phyloP scores from a whole-genome alignment of 2,329 filamentous ascomycete genomes.

The Penicillium nordicum region DNA sequence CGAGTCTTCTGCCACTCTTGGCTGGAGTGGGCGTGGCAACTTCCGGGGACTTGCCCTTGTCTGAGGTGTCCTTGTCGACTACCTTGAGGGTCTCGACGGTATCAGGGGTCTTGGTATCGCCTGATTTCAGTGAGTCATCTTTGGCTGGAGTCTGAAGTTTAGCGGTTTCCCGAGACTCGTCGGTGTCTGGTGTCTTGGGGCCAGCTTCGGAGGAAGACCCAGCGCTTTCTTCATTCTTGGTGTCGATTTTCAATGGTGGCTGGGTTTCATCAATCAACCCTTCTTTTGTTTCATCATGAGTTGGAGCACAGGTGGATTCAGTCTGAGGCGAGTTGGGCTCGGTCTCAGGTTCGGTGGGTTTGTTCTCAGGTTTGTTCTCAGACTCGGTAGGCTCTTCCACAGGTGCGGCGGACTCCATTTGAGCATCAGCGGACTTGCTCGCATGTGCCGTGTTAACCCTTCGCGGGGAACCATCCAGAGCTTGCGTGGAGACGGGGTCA shows the following conservation, averaged over 20 bases:
- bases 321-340: neutral
- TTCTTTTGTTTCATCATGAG: neutral
- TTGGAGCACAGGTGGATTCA: neutral
- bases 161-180: neutral
- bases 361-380: neutral
- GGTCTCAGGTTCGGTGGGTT: neutral
- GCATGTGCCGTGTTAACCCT: too few species aligned
- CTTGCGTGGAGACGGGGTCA: neutral
- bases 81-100: neutral
- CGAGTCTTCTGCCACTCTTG: neutral
- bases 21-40: neutral
- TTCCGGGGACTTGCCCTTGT: neutral
- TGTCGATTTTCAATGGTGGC: neutral
- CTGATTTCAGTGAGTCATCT: neutral
- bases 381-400: neutral
- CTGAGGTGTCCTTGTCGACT: neutral
- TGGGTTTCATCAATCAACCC: neutral
- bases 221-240: neutral
- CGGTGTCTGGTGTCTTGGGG: constrained; percentile 1
- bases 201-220: neutral
- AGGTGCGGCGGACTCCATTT: neutral
- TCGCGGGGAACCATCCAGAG: neutral
- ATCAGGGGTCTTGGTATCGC: neutral
- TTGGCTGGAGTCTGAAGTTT: neutral
- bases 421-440: neutral